phyloP scores from a whole-genome alignment of 176 grass and related monocot species.

The Carex cristatella region DNA sequence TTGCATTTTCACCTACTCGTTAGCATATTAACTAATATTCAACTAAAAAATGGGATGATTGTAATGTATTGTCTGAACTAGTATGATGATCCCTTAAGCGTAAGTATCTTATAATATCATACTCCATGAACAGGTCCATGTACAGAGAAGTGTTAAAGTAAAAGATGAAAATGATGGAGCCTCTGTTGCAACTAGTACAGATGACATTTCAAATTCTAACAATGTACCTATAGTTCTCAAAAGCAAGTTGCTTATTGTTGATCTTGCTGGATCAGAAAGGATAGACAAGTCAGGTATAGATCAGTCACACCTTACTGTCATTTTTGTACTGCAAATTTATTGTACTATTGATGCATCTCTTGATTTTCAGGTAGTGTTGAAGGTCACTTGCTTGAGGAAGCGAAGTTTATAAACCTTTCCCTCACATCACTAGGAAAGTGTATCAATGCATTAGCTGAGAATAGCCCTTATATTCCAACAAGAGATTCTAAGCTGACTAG shows the following conservation, averaged over 20 bases:
- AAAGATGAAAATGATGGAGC: slow-evolving; percentile 43
- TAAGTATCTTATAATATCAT: slow-evolving; percentile 6
- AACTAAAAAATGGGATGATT: background rate
- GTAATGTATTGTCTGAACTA: background rate
- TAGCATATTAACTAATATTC: background rate
- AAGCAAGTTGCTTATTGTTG: slow-evolving; percentile 93
- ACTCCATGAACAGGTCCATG: slow-evolving; percentile 51
- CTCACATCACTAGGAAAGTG: slow-evolving; percentile 88
- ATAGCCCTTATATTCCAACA: slow-evolving; percentile 81
- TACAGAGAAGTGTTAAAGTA: slow-evolving; percentile 59
- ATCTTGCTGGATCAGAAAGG: slow-evolving; percentile 96
- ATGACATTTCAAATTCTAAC: slow-evolving; percentile 19
- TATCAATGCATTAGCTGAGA: slow-evolving; percentile 95
- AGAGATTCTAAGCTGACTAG: slow-evolving; percentile 97
- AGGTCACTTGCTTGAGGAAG: slow-evolving; percentile 96
- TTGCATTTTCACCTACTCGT: background rate
- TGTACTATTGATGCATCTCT: slow-evolving; percentile 6
- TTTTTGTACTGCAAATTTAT: slow-evolving; percentile 2
- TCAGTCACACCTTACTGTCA: background rate
- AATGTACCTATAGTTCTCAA: slow-evolving; percentile 67
- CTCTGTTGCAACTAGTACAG: slow-evolving; percentile 21
- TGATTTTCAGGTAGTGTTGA: slow-evolving; percentile 61
- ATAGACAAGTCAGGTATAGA: slow-evolving; percentile 78
- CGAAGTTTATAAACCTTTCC: slow-evolving; percentile 98
- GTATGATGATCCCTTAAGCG: background rate